These are phyloP conservation scores for Boletus pseudo-olivaceus DNA, from an alignment of 768 basidiomycete genomes.

Conservation along the genomic window DNA sequence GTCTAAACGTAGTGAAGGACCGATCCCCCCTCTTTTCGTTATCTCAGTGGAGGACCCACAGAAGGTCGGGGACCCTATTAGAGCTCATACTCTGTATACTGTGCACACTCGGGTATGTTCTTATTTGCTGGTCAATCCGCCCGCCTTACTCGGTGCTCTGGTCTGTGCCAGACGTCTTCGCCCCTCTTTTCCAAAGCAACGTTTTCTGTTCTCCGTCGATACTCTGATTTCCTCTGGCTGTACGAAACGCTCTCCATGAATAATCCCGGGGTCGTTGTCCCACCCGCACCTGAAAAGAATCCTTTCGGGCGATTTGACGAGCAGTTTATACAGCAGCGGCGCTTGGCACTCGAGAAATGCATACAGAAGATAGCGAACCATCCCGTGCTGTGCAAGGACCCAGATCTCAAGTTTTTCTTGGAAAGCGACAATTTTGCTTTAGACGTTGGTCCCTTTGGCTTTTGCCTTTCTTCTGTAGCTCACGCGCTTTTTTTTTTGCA, in stretches of 20 bases:
- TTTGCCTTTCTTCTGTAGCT: not conserved
- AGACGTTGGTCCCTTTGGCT: slow-evolving; percentile 57
- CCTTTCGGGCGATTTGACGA: slow-evolving; percentile 91
- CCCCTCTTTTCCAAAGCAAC: slow-evolving; percentile 75
- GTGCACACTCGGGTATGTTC: slow-evolving; percentile 77
- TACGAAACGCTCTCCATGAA: slow-evolving; percentile 84
- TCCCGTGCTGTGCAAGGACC: slow-evolving; percentile 82
- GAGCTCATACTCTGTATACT: slow-evolving; percentile 94
- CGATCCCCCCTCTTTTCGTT: slow-evolving; percentile 66
- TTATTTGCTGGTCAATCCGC: not conserved
- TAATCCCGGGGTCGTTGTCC: slow-evolving; percentile 96
- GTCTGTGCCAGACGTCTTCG: slow-evolving; percentile 66
- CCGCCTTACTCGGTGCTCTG: not conserved
- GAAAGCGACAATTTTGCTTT: slow-evolving; percentile 90
- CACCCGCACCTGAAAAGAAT: slow-evolving; percentile 95
- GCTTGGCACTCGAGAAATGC: slow-evolving; percentile 82
- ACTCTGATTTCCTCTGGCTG: slow-evolving; percentile 97
- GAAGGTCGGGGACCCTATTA: slow-evolving; percentile 93
- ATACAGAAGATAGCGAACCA: slow-evolving; percentile 92
- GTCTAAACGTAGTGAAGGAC: slow-evolving; percentile 35
- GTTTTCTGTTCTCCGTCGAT: slow-evolving; percentile 94
- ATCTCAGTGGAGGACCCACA: slow-evolving; percentile 97
- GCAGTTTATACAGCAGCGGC: slow-evolving; percentile 83
- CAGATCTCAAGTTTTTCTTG: slow-evolving; percentile 85
- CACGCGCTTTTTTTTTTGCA: slow-evolving; percentile 26